A percentile compares a stretch with the other conserved stretches of the same genome.
phyloP scores from a whole-genome alignment of 345 rosid species.

The Arabidopsis thaliana region DNA sequence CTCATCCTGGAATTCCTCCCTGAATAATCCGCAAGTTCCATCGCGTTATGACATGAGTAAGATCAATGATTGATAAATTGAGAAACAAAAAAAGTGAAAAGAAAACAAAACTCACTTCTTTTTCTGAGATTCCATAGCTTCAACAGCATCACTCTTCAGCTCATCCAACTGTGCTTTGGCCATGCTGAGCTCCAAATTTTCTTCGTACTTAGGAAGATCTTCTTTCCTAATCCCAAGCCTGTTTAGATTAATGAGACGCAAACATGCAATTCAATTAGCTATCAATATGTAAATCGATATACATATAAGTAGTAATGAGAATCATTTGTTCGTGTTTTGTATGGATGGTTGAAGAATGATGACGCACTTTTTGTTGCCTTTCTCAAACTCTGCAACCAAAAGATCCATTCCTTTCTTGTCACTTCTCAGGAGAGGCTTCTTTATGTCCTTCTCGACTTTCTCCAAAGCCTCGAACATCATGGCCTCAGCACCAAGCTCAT shows the following conservation, averaged over 20 bases:
- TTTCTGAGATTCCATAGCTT: constrained; percentile 94
- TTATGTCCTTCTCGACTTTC: constrained; percentile 86
- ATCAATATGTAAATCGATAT: background rate
- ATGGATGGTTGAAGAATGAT: background rate
- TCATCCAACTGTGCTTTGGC: constrained; percentile 91
- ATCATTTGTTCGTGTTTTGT: background rate
- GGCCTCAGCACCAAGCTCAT: constrained; percentile 89
- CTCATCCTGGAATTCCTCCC: constrained; percentile 97
- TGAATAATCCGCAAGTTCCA: constrained; percentile 39
- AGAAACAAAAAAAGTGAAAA: background rate
- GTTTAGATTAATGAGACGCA: constrained; percentile 14
- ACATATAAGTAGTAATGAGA: background rate
- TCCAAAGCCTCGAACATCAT: constrained; percentile 97
- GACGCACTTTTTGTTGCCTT: constrained; percentile 80
- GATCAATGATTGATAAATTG: constrained; percentile 8
- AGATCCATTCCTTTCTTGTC: constrained; percentile 94
- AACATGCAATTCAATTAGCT: constrained; percentile 22
- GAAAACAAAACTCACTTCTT: constrained; percentile 59
- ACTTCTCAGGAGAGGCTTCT: constrained; percentile 91
- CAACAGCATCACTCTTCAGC: constrained; percentile 85
- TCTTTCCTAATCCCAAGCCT: constrained; percentile 90
- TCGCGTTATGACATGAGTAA: constrained; percentile 1
- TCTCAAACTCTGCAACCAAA: constrained; percentile 86
- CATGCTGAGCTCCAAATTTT: constrained; percentile 73
- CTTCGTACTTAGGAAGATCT: constrained; percentile 94